Conservation (phyloP, 345 rosid genomes). For the Arabis alpina region DNA sequence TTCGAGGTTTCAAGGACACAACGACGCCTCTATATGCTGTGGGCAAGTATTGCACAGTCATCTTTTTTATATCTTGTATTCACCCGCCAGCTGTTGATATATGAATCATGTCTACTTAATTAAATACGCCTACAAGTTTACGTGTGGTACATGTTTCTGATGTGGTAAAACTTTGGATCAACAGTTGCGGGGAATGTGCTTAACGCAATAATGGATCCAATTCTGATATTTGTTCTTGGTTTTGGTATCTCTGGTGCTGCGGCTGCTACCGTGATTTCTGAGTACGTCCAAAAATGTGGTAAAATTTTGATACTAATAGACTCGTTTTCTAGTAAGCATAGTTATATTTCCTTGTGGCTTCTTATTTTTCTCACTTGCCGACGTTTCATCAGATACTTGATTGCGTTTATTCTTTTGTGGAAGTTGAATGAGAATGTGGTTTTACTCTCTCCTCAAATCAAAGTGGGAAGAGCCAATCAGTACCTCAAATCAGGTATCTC, state of each 20-base stretch:
- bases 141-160: conserved; percentile 8
- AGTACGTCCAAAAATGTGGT: conserved; percentile 84
- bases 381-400: conserved; percentile 65
- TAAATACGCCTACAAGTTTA: neutral
- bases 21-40: conserved; percentile 88
- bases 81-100: neutral
- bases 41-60: conserved; percentile 65
- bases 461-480: conserved; percentile 55
- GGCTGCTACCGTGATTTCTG: conserved; percentile 89
- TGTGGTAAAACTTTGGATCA: conserved; percentile 30
- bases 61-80: conserved; percentile 22
- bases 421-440: conserved; percentile 72
- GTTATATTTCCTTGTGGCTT: conserved; percentile 25
- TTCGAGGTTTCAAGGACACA: conserved; percentile 95
- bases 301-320: conserved; percentile 42
- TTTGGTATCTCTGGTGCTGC: conserved; percentile 91
- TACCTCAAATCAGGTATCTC: conserved; percentile 83
- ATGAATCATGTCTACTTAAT: neutral
- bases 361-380: conserved; percentile 24
- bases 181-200: conserved; percentile 85
- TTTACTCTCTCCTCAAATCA: conserved; percentile 69
- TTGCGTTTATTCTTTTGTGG: conserved; percentile 82
- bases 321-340: neutral
- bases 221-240: conserved; percentile 71
- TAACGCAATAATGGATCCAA: conserved; percentile 75